Base-by-base conservation (phyloP, 2,329 filamentous ascomycete genomes). In the Dendryphion nanum region DNA sequence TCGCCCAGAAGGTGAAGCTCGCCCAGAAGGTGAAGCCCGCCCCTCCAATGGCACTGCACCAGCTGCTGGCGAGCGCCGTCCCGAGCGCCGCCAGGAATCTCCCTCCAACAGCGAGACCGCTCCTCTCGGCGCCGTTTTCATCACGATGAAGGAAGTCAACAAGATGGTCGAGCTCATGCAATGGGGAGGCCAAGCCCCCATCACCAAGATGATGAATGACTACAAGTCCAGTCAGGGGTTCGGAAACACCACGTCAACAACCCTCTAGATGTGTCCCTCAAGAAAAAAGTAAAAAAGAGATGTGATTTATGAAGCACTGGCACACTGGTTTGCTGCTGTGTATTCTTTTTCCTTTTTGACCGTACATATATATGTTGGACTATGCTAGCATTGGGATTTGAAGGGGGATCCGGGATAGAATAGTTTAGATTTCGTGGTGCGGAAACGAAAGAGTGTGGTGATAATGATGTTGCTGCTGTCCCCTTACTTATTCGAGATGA, bases 111-210 rank as follows among this genome's bases (percentile, higher is more conserved):
- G 41, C 10, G 40, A 45, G 12, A 26, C 23, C 3, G 40, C 59
- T 1, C 53, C 57, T 1, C 42, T 41, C 20, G 61, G 62, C 29
- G 46, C 48, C 13, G 44, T 64, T 21, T 44, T 56, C 33, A 57
- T 66, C 49, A 58, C 51, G 16, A 64, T 66, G 62, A 55, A 53
- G 42, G 48, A 57, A 42, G 47, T 66, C 15, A 53, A 64, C 30
- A 47, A 47, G 19, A 66, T 66, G 62, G 61, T 47, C 5, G 33
- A 45, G 24, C 30, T 50, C 14, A 37, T 50, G 13, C 33, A 39
- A 6, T 63, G 58, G 55, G 58, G 50, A 38, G 56, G 55, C 14
- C 52, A 61, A 37, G 52, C 51, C 6, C 51, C 58, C 3, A 57
- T 64, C 31, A 54, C 47, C 6, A 34, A 60, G 50, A 64, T 64